These are phyloP conservation scores for Fusarium incarnatum DNA, from an alignment of 2,329 filamentous ascomycete species.

Conservation along the genomic window DNA sequence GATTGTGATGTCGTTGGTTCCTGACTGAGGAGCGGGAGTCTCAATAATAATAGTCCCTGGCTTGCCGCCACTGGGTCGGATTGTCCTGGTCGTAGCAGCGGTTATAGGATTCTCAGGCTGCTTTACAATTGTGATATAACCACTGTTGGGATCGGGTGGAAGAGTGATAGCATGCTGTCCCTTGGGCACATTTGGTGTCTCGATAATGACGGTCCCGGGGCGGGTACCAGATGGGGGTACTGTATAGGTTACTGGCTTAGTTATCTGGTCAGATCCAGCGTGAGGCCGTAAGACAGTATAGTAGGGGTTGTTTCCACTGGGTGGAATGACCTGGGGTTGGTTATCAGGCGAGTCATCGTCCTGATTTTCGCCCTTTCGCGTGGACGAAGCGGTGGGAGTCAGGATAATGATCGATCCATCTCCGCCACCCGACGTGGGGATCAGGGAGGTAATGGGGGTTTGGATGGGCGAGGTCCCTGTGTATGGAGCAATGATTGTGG, in stretches of 20 bases:
- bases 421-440: slow-evolving; percentile 20
- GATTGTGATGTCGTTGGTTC: slow-evolving; percentile 27
- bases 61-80: slow-evolving; percentile 2
- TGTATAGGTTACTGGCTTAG: slow-evolving; percentile 27
- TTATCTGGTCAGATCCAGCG: slow-evolving; percentile 20
- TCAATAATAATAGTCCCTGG: slow-evolving; percentile 36
- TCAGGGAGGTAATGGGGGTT: slow-evolving; percentile 24
- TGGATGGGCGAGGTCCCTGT: slow-evolving; percentile 16
- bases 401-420: slow-evolving; percentile 37
- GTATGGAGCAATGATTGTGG: slow-evolving; percentile 29
- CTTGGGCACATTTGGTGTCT: slow-evolving; percentile 20
- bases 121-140: slow-evolving; percentile 29
- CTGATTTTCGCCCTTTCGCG: not conserved
- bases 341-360: slow-evolving; percentile 3
- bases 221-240: slow-evolving; percentile 13
- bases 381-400: slow-evolving; percentile 18
- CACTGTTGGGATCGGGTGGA: slow-evolving; percentile 29
- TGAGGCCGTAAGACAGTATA: slow-evolving; percentile 26
- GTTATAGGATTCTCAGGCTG: slow-evolving; percentile 18
- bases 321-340: slow-evolving; percentile 22
- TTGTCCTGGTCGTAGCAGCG: slow-evolving; percentile 27
- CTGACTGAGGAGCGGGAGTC: slow-evolving; percentile 20
- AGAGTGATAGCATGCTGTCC: slow-evolving; percentile 27
- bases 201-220: slow-evolving; percentile 28
- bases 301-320: slow-evolving; percentile 19